Conservation (phyloP, 331 rosid species). For the Malus hybrid region DNA sequence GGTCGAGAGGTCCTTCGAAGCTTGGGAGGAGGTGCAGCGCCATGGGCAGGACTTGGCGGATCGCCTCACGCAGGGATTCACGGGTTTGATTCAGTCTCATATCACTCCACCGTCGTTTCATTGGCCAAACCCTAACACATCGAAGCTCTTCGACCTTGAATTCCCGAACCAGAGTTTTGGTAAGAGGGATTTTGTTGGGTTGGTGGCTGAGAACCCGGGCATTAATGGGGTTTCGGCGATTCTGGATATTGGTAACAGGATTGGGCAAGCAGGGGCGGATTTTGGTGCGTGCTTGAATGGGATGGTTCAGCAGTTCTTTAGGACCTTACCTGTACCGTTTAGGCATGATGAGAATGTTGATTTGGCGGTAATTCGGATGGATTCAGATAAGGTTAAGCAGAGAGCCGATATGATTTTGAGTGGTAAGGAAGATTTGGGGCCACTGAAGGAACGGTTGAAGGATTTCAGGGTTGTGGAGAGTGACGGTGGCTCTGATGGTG, state of each 20-base stretch:
- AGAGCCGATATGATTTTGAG: conserved; percentile 34
- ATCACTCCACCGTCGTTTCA: conserved; percentile 63
- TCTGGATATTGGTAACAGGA: conserved; percentile 74
- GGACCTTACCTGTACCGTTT: conserved; percentile 78
- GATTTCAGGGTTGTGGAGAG: conserved; percentile 53
- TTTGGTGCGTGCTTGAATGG: conserved; percentile 90
- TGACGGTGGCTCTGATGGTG: conserved; percentile 39
- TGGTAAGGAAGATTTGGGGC: conserved; percentile 50
- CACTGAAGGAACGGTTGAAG: conserved; percentile 42
- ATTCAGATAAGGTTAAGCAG: conserved; percentile 40
- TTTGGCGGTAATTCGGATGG: conserved; percentile 28
- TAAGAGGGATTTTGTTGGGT: conserved; percentile 54
- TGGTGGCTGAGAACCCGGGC: conserved; percentile 34
- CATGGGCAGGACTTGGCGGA: conserved; percentile 96
- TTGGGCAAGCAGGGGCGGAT: conserved; percentile 91
- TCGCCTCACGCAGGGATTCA: conserved; percentile 90
- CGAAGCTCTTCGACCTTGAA: conserved; percentile 81
- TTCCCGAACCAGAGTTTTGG: conserved; percentile 60
- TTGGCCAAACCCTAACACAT: conserved; percentile 66
- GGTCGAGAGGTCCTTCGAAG: conserved; percentile 83
- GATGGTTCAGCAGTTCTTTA: conserved; percentile 82
- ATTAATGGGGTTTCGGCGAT: conserved; percentile 72
- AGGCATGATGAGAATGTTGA: conserved; percentile 44
- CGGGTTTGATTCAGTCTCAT: conserved; percentile 76
- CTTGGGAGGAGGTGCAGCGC: conserved; percentile 96